A percentile compares a stretch with the other conserved stretches of the same genome.
These are phyloP conservation scores for Metschnikowia aberdeeniae DNA, from an alignment of 805 yeast genomes.

Conservation along the genomic window DNA sequence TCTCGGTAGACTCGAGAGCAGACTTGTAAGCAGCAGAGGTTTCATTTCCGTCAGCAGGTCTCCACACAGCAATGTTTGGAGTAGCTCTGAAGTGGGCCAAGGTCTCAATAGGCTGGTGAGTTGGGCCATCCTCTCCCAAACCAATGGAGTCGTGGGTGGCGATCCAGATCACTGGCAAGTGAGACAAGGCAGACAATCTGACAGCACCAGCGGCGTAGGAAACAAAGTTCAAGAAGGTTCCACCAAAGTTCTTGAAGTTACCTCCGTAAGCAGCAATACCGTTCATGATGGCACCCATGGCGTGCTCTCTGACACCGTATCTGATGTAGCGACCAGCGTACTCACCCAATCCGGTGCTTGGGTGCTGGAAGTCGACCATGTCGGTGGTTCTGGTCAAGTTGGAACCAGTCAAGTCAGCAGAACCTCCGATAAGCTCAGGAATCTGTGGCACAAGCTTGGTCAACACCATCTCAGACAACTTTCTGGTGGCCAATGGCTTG, in stretches of 20 bases:
- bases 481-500: slow-evolving; percentile 87
- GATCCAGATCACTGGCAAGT: slow-evolving; percentile 80
- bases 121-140: slow-evolving; percentile 91
- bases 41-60: slow-evolving; percentile 93
- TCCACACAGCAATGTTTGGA: slow-evolving; percentile 82
- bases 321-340: slow-evolving; percentile 91
- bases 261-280: slow-evolving; percentile 93
- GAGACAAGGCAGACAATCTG: slow-evolving; percentile 78
- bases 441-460: slow-evolving; percentile 54
- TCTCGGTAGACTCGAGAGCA: slow-evolving; percentile 55
- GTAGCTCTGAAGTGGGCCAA: slow-evolving; percentile 81
- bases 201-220: slow-evolving; percentile 84
- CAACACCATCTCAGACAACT: slow-evolving; percentile 80
- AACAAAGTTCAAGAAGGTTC: slow-evolving; percentile 93
- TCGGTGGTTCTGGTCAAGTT: slow-evolving; percentile 86
- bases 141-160: slow-evolving; percentile 91
- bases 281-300: slow-evolving; percentile 97
- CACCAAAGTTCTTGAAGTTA: slow-evolving; percentile 87
- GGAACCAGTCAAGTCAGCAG: slow-evolving; percentile 97
- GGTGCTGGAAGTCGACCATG: slow-evolving; percentile 91
- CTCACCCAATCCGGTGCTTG: slow-evolving; percentile 72
- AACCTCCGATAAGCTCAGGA: slow-evolving; percentile 95
- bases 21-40: slow-evolving; percentile 75
- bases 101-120: slow-evolving; percentile 90
- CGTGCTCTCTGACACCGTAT: slow-evolving; percentile 99